These are phyloP conservation scores for Populus pruinosa DNA, from an alignment of 345 rosid species.

Conservation along the genomic window DNA sequence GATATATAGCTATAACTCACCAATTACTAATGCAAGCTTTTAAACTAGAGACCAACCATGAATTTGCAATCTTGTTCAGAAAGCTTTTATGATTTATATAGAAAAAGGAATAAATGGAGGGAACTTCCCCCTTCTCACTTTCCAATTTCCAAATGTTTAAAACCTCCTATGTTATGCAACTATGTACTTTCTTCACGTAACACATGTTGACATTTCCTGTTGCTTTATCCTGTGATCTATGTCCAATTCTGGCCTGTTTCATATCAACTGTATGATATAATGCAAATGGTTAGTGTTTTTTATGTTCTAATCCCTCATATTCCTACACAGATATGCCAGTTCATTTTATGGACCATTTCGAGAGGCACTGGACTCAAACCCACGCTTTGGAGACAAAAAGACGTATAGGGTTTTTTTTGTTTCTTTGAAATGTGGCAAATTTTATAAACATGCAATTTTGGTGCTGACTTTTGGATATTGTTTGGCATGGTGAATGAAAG, in stretches of 20 bases:
- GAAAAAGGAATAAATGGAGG: not conserved
- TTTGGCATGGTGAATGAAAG: conserved; percentile 47
- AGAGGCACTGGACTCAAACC: conserved; percentile 90
- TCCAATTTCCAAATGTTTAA: not conserved
- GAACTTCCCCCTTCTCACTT: not conserved
- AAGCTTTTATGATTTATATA: not conserved
- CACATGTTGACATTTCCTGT: not conserved
- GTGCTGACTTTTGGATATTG: conserved; percentile 15
- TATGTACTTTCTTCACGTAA: not conserved
- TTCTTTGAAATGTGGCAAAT: not conserved
- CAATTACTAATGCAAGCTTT: not conserved
- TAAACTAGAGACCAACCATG: not conserved
- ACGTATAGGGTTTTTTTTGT: conserved; percentile 44
- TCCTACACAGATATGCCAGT: conserved; percentile 72
- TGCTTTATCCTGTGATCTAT: not conserved
- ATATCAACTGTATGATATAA: not conserved
- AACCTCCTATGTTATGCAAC: not conserved
- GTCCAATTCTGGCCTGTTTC: not conserved
- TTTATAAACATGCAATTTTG: not conserved
- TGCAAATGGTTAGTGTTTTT: conserved; percentile 8
- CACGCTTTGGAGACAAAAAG: conserved; percentile 92
- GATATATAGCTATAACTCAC: not conserved
- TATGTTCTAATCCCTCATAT: conserved; percentile 7
- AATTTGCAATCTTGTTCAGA: not conserved
- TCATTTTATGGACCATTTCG: conserved; percentile 95